Base-by-base conservation (phyloP, 2,329 filamentous ascomycete species). In the Pseudocercospora eumusae region DNA sequence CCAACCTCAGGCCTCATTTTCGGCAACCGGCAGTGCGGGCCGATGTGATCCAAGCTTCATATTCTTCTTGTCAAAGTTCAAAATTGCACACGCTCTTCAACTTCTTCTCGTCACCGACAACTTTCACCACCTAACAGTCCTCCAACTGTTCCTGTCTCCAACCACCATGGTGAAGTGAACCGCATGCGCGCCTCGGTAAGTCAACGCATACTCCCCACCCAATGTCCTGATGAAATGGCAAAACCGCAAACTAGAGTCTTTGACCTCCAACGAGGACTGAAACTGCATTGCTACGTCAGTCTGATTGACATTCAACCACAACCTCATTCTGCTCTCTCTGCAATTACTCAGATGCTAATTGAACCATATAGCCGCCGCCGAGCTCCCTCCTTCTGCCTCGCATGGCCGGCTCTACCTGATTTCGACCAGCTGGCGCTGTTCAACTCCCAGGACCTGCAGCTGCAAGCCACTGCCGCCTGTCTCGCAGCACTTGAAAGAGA, bases 181-280 rank as follows among this genome's bases (percentile, higher is more conserved):
- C 8, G 27, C n/a, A 27, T 11, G 23, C 4, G 21, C 57, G 40
- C 57, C 52, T 57, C 57, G 60, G 66, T 68, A 59, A 63, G 66
- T 57, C 20, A 6, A 9, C 13, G 11, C 56, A 45, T 15, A 28
- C 21, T n/a, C 20, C 52, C 4, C 47, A 45, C 23, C 20, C 31
- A 31, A 40, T 60, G 53, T 56, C 54, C 59, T 68, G 67, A 68
- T 68, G 66, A 67, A 59, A 68, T 62, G 58, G 64, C 65, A 66
- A 64, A 69, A 69, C 67, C 67, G 67, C 67, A 69, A 69, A 69
- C 67, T 69, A 69, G 67, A 69, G 67, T 69, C 67, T 69, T 67
- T 69, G 67, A 69, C 64, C 64, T 68, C 65, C 53, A 57, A 54
- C 62, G 66, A 66, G 66, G 64, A 67, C 62, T 69, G 67, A 68